A percentile compares a stretch with the other conserved stretches of the same genome.
Conservation (phyloP, 2,329 filamentous ascomycete genomes). For the Diaporthe eres region DNA sequence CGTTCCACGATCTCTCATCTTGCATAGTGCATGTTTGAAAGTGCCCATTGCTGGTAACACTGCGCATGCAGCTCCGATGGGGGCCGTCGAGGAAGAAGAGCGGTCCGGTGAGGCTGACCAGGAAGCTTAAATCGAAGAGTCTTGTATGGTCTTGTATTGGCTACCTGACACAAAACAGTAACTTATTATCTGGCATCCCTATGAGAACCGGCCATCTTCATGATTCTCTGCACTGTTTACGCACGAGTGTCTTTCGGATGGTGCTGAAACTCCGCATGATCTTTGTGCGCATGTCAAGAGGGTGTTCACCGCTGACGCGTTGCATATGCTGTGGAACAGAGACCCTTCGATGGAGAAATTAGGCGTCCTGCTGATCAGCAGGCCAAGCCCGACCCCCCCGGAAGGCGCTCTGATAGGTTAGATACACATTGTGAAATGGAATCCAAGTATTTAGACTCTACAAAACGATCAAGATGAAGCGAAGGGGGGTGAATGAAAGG, state of each 20-base stretch:
- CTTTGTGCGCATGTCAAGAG: not conserved
- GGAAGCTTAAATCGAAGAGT: not conserved
- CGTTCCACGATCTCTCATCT: slow-evolving; percentile 16
- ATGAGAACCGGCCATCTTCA: not conserved
- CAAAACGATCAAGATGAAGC: not conserved
- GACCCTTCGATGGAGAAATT: slow-evolving; percentile 6
- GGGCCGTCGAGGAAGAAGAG: not conserved
- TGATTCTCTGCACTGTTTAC: not conserved
- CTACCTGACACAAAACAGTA: not conserved
- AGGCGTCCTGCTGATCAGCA: not conserved
- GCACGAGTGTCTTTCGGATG: not conserved
- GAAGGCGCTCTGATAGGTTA: not conserved
- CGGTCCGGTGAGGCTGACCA: not conserved
- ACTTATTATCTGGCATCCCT: not conserved
- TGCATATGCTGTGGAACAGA: slow-evolving; percentile 26
- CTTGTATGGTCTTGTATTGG: not conserved
- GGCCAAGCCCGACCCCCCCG: slow-evolving; percentile 9
- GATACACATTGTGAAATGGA: not conserved
- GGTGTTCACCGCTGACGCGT: slow-evolving; percentile 9
- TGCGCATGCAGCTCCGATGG: not conserved
- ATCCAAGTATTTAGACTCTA: too few species aligned
- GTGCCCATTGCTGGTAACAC: not conserved
- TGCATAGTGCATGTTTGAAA: slow-evolving; percentile 7
- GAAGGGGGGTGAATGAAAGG: too few species aligned
- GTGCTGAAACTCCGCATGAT: not conserved